Evolutionary conservation across 2,329 filamentous ascomycete species (phyloP).

Genomic region (Botrytis hyacinthi): DNA sequence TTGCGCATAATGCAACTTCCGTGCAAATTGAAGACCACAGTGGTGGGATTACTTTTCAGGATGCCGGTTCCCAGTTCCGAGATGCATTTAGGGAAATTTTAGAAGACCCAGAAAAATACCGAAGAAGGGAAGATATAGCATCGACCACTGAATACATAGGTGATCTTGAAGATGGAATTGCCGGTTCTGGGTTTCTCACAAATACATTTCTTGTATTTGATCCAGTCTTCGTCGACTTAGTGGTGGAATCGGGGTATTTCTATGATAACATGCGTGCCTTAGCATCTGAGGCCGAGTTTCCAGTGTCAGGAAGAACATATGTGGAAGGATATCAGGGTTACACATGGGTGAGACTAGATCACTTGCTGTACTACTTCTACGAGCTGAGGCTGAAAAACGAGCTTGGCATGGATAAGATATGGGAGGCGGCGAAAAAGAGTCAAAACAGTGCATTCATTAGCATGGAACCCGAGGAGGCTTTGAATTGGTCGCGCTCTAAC

Average conservation of each 20-base stretch:
- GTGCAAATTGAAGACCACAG: not conserved
- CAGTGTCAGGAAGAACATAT: not conserved
- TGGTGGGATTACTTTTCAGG: not conserved
- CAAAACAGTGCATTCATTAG: constrained; percentile 17
- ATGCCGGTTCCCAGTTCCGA: not conserved
- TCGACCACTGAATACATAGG: not conserved
- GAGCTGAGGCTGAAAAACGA: constrained; percentile 15
- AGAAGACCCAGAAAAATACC: not conserved
- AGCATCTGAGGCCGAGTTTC: not conserved
- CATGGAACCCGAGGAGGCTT: constrained; percentile 19
- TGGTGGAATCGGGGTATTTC: not conserved
- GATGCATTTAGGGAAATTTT: not conserved
- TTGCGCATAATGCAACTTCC: too few species aligned
- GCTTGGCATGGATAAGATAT: constrained; percentile 22
- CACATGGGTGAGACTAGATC: constrained; percentile 10
- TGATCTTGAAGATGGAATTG: not conserved
- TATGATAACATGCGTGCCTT: not conserved
- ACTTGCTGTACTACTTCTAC: constrained; percentile 21
- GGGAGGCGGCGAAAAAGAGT: constrained; percentile 19
- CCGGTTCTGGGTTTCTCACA: not conserved
- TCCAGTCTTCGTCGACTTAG: not conserved
- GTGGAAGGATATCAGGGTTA: constrained; percentile 5
- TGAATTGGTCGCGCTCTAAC: not conserved
- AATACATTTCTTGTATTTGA: constrained; percentile 13
- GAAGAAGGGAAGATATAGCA: not conserved